These are phyloP conservation scores for Yarrowia osloensis DNA, from an alignment of 805 yeast genomes.

Conservation along the genomic window DNA sequence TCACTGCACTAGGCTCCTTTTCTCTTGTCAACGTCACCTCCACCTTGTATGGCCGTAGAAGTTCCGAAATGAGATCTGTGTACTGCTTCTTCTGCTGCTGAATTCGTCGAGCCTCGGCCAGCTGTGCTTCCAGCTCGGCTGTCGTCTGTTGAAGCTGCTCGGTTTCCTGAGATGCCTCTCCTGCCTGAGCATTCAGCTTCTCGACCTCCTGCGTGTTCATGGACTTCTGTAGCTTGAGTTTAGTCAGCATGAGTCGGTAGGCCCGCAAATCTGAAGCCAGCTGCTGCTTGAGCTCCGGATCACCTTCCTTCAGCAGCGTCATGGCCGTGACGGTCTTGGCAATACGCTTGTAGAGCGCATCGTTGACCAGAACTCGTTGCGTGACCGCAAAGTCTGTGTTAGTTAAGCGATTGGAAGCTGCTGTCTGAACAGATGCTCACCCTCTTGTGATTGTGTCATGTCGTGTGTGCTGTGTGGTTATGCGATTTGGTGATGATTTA, in stretches of 20 bases:
- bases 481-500: constrained; percentile 10
- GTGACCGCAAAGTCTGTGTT: constrained; percentile 25
- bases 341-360: constrained; percentile 2
- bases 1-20: background rate
- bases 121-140: background rate
- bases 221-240: constrained; percentile 2
- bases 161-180: background rate
- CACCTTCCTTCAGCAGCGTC: background rate
- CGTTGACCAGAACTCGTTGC: constrained; percentile 6
- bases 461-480: background rate
- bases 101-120: background rate
- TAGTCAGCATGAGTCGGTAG: constrained; percentile 21
- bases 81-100: constrained; percentile 21
- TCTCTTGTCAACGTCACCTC: constrained; percentile 24
- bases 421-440: background rate
- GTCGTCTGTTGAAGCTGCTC: constrained; percentile 10
- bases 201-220: constrained; percentile 16
- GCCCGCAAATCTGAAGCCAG: constrained; percentile 15
- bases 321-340: constrained; percentile 6
- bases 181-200: background rate
- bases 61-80: constrained; percentile 4
- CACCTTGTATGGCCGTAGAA: constrained; percentile 18
- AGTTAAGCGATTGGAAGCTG: background rate
- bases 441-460: constrained; percentile 20
- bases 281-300: constrained; percentile 9